Base-by-base conservation (phyloP, 2,329 filamentous ascomycete genomes). In the Xylaria sp. region DNA sequence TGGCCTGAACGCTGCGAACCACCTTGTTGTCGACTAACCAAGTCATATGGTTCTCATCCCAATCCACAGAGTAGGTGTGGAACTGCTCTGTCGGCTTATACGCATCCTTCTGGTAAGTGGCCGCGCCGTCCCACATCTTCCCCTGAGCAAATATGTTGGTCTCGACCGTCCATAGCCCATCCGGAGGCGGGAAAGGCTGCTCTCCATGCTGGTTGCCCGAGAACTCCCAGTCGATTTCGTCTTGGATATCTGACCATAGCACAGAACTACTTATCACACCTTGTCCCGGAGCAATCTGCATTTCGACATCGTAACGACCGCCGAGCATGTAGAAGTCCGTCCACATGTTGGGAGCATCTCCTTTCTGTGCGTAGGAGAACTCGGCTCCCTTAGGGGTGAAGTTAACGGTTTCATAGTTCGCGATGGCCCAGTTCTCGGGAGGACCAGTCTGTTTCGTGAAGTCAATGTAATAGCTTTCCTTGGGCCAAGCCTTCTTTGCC, bases 31-130 rank as follows among this genome's bases (percentile, higher is more conserved):
- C 66, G 17, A 70, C 63, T 8, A 60, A 66, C 67, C 68, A 70
- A 39, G 51, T 56, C 34, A 69, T 59, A 21, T 65, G 60, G 18
- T 50, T 54, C 24, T 66, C 63, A 38, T 69, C 67, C 68, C 68
- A 70, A 39, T 70, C 67, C 7, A 70, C 65, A 2, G 68, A 69
- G 41, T 70, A 70, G 16, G 64, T 70, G 44, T 69, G 68, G 45
- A 70, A 68, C 24, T 65, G 62, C 21, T 61, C 62, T 16, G 65
- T 60, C 22, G 67, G 68, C 39, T 64, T 65, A n/a, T 56, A 57
- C 2, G 53, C 45, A 21, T 63, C 64, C 37, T 65, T 67, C 44
- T 68, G 57, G 44, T 67, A 66, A n/a, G 57, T 56, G 20, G 63
- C 64, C 11, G 64, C 66, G 8, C 63, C 65, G 43, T 68, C 61